phyloP scores from a whole-genome alignment of 352 stramenopile species.

The Phytophthora pinifolia region DNA sequence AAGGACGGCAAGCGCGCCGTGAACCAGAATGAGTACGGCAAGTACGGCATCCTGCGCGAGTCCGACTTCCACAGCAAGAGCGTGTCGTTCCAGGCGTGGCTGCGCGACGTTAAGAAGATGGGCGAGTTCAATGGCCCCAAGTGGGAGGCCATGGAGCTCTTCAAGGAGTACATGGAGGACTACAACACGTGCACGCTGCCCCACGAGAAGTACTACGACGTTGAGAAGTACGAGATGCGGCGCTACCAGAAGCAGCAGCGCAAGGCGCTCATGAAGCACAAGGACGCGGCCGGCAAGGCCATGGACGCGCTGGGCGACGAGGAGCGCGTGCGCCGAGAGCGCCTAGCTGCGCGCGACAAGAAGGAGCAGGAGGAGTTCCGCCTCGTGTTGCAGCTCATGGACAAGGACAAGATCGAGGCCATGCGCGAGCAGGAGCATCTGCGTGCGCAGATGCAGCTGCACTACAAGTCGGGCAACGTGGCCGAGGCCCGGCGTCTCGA shows the following conservation, averaged over 20 bases:
- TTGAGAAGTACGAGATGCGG: constrained; percentile 97
- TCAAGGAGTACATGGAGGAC: constrained; percentile 95
- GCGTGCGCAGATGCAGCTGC: constrained; percentile 86
- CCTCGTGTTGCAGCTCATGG: constrained; percentile 80
- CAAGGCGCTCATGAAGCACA: constrained; percentile 40
- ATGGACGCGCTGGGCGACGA: constrained; percentile 48
- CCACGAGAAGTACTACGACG: constrained; percentile 98
- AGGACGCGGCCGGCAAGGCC: constrained; percentile 16
- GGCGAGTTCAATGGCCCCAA: constrained; percentile 84
- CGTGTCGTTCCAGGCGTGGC: constrained; percentile 95
- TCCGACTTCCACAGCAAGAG: constrained; percentile 91
- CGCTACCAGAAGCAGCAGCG: constrained; percentile 88
- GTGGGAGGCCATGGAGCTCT: constrained; percentile 89
- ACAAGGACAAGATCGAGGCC: constrained; percentile 82
- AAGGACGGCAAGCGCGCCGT: constrained; percentile 49
- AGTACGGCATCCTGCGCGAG: constrained; percentile 95
- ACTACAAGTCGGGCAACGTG: constrained; percentile 90
- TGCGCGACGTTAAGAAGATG: constrained; percentile 93
- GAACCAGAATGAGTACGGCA: constrained; percentile 94
- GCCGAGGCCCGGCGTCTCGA: constrained; percentile 83
- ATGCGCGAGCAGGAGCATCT: constrained; percentile 88
- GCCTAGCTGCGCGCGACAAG: constrained; percentile 46
- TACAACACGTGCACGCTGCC: constrained; percentile 98
- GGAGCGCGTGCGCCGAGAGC: constrained; percentile 64
- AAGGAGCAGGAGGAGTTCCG: constrained; percentile 78